These are phyloP conservation scores for Paramecium pentaurelia DNA, from an alignment of 73 alveolate species.

Conservation along the genomic window DNA sequence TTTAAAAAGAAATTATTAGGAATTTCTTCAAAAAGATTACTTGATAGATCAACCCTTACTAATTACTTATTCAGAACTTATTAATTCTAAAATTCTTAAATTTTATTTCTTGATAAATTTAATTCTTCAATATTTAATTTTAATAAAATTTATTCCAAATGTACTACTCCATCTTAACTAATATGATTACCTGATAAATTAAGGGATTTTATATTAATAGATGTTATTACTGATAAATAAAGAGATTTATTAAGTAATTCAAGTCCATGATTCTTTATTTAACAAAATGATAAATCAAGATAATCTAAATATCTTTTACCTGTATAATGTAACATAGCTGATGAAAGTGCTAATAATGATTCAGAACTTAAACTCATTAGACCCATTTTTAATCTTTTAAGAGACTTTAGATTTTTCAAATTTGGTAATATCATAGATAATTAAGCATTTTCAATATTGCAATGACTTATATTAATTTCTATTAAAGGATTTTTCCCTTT, in stretches of 20 bases:
- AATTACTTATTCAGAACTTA: not conserved
- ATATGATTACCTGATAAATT: not conserved
- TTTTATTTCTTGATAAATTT: not conserved
- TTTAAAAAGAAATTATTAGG: constrained; percentile 22
- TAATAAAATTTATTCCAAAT: not conserved
- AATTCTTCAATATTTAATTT: not conserved
- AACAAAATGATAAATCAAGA: not conserved
- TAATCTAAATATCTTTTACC: not conserved
- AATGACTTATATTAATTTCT: constrained; percentile 11
- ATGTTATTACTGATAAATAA: not conserved
- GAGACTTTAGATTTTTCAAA: not conserved
- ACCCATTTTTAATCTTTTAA: not conserved
- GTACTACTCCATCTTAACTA: not conserved
- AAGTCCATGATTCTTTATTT: not conserved
- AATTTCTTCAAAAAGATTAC: not conserved
- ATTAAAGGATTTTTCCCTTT: not conserved
- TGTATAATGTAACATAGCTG: constrained; percentile 19
- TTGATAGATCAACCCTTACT: not conserved
- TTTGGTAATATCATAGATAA: not conserved
- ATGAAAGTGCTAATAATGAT: not conserved
- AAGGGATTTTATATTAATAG: not conserved
- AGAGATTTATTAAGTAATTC: not conserved
- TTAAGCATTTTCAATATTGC: constrained; percentile 4
- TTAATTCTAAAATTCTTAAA: not conserved
- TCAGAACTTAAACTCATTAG: not conserved